Conservation (phyloP, 2,329 filamentous ascomycete genomes). For the Calcarisporium arbuscula region DNA sequence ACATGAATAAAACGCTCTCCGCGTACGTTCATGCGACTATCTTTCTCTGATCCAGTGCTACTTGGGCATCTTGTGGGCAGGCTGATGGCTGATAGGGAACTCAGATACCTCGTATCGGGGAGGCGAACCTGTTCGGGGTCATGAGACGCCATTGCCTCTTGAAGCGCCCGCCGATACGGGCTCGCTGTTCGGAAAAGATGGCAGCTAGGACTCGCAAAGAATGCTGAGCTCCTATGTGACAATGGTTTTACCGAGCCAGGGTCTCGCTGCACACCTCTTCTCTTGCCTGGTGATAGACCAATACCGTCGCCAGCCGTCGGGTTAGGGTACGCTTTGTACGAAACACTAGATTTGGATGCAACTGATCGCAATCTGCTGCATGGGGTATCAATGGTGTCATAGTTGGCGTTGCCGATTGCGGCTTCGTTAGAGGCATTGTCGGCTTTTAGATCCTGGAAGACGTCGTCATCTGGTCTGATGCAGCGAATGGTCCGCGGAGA, state of each 20-base stretch:
- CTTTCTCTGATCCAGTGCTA: slow-evolving; percentile 31
- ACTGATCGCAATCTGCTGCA: not conserved
- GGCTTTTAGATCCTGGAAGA: slow-evolving; percentile 20
- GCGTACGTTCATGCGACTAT: slow-evolving; percentile 32
- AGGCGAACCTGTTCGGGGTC: slow-evolving; percentile 16
- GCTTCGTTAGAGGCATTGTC: no score
- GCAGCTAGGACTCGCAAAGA: slow-evolving; percentile 45
- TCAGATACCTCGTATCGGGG: slow-evolving; percentile 29
- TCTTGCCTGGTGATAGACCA: slow-evolving; percentile 8
- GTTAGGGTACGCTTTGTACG: slow-evolving; percentile 10
- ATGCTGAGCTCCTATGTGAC: slow-evolving; percentile 38
- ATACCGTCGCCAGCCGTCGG: slow-evolving; percentile 7
- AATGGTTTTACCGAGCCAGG: slow-evolving; percentile 20
- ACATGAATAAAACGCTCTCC: slow-evolving; percentile 45
- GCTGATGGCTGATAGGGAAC: slow-evolving; percentile 32
- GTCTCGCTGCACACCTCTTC: slow-evolving; percentile 7
- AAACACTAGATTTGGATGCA: not conserved
- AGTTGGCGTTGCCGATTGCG: no score
- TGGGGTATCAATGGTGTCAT: no score
- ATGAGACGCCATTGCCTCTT: slow-evolving; percentile 35
- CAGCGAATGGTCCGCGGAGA: slow-evolving; percentile 25
- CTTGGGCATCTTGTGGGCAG: slow-evolving; percentile 34
- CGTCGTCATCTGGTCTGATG: slow-evolving; percentile 25
- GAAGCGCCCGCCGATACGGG: slow-evolving; percentile 48
- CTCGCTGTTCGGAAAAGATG: slow-evolving; percentile 49